Conservation (phyloP, 75 land plant genomes). For the Selaginella tamariscina region DNA sequence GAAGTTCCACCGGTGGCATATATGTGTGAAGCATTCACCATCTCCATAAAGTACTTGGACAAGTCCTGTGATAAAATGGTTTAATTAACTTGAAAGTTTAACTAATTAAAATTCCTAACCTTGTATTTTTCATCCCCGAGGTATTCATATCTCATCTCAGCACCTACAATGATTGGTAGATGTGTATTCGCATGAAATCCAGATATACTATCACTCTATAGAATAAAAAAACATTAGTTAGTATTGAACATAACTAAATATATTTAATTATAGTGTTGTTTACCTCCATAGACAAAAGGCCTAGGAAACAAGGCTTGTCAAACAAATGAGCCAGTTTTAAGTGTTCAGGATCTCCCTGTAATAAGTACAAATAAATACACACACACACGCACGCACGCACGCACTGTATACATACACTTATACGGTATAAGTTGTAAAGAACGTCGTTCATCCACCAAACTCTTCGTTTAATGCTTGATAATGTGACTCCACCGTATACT, state of each 20-base stretch:
- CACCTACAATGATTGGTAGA: background rate
- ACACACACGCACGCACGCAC: too few relatives aligned
- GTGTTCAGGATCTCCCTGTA: slow-evolving; percentile 62
- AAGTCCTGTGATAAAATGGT: slow-evolving; percentile 46
- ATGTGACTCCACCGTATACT: slow-evolving; percentile 58
- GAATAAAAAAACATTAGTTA: too few relatives aligned
- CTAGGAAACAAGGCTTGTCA: slow-evolving; percentile 93
- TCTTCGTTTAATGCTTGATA: slow-evolving; percentile 81
- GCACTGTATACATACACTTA: slow-evolving; percentile 68
- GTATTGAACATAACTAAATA: too few relatives aligned
- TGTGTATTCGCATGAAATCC: background rate
- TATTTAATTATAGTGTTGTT: too few relatives aligned
- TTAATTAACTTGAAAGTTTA: background rate
- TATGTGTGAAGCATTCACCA: slow-evolving; percentile 70
- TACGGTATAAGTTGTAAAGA: slow-evolving; percentile 52
- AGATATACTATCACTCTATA: too few relatives aligned
- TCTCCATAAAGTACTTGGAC: slow-evolving; percentile 60
- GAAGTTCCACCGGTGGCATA: slow-evolving; percentile 97
- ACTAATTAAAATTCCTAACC: background rate
- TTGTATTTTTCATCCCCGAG: background rate
- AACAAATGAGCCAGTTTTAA: slow-evolving; percentile 81
- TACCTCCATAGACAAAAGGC: slow-evolving; percentile 75
- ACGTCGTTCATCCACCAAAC: slow-evolving; percentile 98
- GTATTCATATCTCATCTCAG: background rate
- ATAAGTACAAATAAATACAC: background rate